These are phyloP conservation scores for Exophiala aquamarina DNA, from an alignment of 2,329 filamentous ascomycete genomes.

Conservation along the genomic window DNA sequence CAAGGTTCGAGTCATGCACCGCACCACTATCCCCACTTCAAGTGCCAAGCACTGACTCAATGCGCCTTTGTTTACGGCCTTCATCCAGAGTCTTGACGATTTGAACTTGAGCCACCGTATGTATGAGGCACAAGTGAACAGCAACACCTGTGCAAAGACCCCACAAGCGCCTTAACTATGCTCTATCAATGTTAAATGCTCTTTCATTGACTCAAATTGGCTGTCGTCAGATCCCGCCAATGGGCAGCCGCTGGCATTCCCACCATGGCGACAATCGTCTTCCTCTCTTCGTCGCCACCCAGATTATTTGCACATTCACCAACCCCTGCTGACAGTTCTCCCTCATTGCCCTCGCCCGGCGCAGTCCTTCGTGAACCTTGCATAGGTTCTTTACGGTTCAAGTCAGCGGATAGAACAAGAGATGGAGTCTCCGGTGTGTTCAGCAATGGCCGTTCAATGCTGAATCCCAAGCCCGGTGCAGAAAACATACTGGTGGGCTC, in stretches of 20 bases:
- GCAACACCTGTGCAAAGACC: too few relatives aligned
- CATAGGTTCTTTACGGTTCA: constrained; percentile 12
- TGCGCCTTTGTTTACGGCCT: too few relatives aligned
- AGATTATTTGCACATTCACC: constrained; percentile 33
- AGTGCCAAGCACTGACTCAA: too few relatives aligned
- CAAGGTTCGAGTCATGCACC: too few relatives aligned
- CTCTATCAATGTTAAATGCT: not conserved
- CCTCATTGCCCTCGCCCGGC: constrained; percentile 31
- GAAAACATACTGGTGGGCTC: constrained; percentile 20
- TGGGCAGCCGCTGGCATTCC: constrained; percentile 20
- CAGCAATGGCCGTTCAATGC: constrained; percentile 14
- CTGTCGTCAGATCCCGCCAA: constrained; percentile 15
- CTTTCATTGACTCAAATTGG: constrained; percentile 12
- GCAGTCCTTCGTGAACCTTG: constrained; percentile 25
- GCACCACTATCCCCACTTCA: too few relatives aligned
- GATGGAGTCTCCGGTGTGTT: constrained; percentile 22
- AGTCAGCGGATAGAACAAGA: constrained; percentile 13
- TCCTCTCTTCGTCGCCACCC: constrained; percentile 44
- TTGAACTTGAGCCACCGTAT: too few relatives aligned
- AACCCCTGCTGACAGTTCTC: constrained; percentile 32
- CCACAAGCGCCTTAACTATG: too few relatives aligned
- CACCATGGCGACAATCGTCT: constrained; percentile 36
- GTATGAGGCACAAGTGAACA: too few relatives aligned
- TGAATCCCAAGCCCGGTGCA: constrained; percentile 11
- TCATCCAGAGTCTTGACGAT: too few relatives aligned